Evolutionary conservation across 2,329 filamentous ascomycete genomes (phyloP).

Genomic region (Juglanconis oblonga): DNA sequence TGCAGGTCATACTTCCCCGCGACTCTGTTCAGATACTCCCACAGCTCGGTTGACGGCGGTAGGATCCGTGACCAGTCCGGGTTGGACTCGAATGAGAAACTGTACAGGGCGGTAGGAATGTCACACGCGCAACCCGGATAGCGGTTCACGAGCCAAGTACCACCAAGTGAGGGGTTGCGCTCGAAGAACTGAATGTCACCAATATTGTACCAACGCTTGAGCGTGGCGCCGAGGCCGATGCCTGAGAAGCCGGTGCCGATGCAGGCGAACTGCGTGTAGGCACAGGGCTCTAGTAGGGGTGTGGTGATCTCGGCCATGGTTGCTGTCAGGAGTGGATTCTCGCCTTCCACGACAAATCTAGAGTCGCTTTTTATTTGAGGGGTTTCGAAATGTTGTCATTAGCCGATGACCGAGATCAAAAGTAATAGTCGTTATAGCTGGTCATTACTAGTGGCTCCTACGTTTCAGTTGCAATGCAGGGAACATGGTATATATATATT

Average conservation of each 20-base stretch:
- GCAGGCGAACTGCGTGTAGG: slow-evolving; percentile 37
- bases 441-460: too few species aligned
- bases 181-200: slow-evolving; percentile 62
- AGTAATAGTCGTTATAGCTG: too few species aligned
- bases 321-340: background rate
- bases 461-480: too few species aligned
- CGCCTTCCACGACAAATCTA: background rate
- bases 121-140: slow-evolving; percentile 60
- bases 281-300: background rate
- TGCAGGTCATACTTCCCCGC: slow-evolving; percentile 43
- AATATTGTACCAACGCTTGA: slow-evolving; percentile 56
- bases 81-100: slow-evolving; percentile 59
- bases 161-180: slow-evolving; percentile 53
- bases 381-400: background rate
- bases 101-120: slow-evolving; percentile 58
- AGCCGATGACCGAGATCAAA: background rate
- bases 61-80: slow-evolving; percentile 58
- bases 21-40: slow-evolving; percentile 51
- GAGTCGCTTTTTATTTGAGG: too few species aligned
- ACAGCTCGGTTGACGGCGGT: slow-evolving; percentile 54
- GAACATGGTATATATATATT: too few species aligned
- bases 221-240: slow-evolving; percentile 57
- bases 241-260: slow-evolving; percentile 62
- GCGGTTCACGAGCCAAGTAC: slow-evolving; percentile 62
- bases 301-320: background rate